These are phyloP conservation scores for Crataegus laevigata DNA, from an alignment of 306 rosid species.

Conservation along the genomic window DNA sequence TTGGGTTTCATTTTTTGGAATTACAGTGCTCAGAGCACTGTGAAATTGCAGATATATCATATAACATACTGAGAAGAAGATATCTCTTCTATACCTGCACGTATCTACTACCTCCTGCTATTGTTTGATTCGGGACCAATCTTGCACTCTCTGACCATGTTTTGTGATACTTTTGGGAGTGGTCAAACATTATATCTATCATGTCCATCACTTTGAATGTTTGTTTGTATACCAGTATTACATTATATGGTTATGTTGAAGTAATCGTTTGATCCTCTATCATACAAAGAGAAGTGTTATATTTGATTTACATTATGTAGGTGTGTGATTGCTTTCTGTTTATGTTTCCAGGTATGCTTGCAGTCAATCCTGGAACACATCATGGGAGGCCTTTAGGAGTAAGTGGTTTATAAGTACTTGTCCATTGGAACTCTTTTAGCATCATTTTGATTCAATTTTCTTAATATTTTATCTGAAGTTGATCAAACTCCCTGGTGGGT, in stretches of 20 bases:
- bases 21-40: not conserved
- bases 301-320: not conserved
- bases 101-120: not conserved
- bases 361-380: slow-evolving; percentile 9
- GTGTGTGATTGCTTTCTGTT: not conserved
- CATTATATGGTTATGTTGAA: not conserved
- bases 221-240: not conserved
- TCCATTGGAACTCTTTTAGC: slow-evolving; percentile 9
- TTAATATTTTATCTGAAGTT: slow-evolving; percentile 12
- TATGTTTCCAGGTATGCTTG: slow-evolving; percentile 29
- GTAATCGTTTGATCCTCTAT: not conserved
- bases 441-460: slow-evolving; percentile 5
- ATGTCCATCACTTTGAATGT: not conserved
- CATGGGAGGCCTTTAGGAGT: slow-evolving; percentile 36
- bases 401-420: slow-evolving; percentile 10
- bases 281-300: not conserved
- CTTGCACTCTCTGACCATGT: not conserved
- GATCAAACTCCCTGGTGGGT: slow-evolving; percentile 6
- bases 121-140: not conserved
- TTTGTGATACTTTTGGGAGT: not conserved
- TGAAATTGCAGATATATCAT: not conserved
- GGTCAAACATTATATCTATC: not conserved
- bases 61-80: not conserved
- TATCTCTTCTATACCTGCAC: not conserved
- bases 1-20: not conserved